phyloP scores from a whole-genome alignment of 2,329 filamentous ascomycete genomes.

The Penicillium frequentans region DNA sequence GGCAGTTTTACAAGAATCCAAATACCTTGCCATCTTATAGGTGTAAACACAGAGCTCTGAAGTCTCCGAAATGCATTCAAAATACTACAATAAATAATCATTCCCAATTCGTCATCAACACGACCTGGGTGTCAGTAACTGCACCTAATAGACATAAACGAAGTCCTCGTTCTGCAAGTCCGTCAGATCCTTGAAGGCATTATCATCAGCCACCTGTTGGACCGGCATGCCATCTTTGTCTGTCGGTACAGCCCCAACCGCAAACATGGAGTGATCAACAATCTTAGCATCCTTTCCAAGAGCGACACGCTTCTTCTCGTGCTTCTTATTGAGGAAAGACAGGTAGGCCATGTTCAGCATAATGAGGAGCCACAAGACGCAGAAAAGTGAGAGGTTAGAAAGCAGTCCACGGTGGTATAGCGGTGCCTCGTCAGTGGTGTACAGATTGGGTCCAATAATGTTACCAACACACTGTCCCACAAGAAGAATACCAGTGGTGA shows the following conservation, averaged over 20 bases:
- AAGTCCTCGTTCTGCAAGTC: conserved; percentile 66
- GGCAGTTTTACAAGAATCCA: no score
- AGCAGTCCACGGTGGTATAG: conserved; percentile 59
- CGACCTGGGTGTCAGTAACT: not conserved
- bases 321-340: conserved; percentile 54
- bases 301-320: conserved; percentile 54
- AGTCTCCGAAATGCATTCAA: not conserved
- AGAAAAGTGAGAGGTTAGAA: conserved; percentile 62
- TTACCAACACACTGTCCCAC: conserved; percentile 67
- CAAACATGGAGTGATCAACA: conserved; percentile 61
- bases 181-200: conserved; percentile 59
- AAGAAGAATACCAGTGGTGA: conserved; percentile 64
- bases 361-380: conserved; percentile 57
- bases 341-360: conserved; percentile 50
- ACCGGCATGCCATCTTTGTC: conserved; percentile 31
- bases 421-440: conserved; percentile 61
- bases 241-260: conserved; percentile 23
- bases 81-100: not conserved
- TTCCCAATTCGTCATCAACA: not conserved
- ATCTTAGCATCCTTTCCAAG: conserved; percentile 61
- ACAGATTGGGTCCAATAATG: conserved; percentile 65
- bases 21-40: no score
- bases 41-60: not conserved
- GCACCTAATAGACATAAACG: conserved; percentile 54
- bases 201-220: conserved; percentile 41